Evolutionary conservation across 768 basidiomycete genomes (phyloP), one percentile per base, ranked within the genome.

Genomic region (Austroboletus festivus): DNA sequence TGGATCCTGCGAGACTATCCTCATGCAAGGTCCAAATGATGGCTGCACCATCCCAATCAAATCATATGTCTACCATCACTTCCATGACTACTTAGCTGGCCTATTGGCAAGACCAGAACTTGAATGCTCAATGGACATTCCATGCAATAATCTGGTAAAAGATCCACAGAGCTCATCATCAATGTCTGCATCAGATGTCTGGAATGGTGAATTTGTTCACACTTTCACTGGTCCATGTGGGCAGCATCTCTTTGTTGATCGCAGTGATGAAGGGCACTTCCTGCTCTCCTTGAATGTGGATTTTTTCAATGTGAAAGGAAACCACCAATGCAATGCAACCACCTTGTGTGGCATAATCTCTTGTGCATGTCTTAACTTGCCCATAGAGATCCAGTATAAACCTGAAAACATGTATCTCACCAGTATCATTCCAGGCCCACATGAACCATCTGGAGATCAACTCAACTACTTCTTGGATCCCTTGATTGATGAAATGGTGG

Each of bases 281-380:
- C 53, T 60, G 0, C 67, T 70, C 42, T 54, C 56, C 0, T 50
- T 71, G 1, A 56, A 67, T 16, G 24, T 71, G 1, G 64, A 73
- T 46, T 66, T 67, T 38, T 73, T 74, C 56, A 68, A 71, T 38
- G 55, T 69, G 0, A 47, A 71, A 23, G 60, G 64, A 2, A 62
- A 59, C 6, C 48, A 22, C 7, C 52, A 56, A n/a, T 38, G 47
- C 7, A 65, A 68, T 28, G 57, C 57, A 13, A 56, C 47, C 16
- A 50, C 56, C 1, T 73, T 69, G 0, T 52, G 60, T 11, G 67
- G 69, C 3, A 44, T 72, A 10, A 64, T 73, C 8, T 65, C 64
- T 1, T 52, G 68, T 30, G 59, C 60, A 13, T 64, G 63, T 43
- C 53, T 73, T 3, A 72, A 71, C 38, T 58, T 75, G 5, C 68